Evolutionary conservation across 495 filamentous ascomycete genomes (phyloP), one percentile per base, ranked within the genome.

Genomic region (Penicillium samsonianum): DNA sequence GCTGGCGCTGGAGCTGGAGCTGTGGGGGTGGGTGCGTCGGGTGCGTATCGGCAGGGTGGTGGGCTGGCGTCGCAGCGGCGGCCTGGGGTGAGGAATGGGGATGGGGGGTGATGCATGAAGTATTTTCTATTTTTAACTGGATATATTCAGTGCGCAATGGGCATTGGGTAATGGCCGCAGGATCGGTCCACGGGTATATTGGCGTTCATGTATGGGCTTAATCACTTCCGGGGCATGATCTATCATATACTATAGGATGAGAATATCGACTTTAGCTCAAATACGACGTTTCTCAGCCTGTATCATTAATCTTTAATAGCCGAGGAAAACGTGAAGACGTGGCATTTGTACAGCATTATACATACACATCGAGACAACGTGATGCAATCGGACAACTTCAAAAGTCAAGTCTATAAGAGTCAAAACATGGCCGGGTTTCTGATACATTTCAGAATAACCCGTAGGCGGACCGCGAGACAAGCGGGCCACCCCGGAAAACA

Each of bases 301-400:
- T 4, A 46, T 46, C 44, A 37, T 14, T 12, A 12, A 37, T 19
- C 4, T 2, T 17, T 14, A 14, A 14, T 41, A 1, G 17, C n/a
- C 2, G 40, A 33, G 50, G 22, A 4, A 31, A 33, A n/a, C 38
- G 1, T 53, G 17, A 33, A n/a, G 8, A 44, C 4, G 35, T 53
- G 17, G 28, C 38, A 33, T 44, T 44, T 44, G 16, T 44, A 44
- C 51, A 53, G 20, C 19, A 43, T 53, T 23, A 43, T 41, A 52
- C 35, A 43, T 41, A 52, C 35, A 51, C 37, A 38, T 23, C 33
- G n/a, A 51, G 17, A 49, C 44, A 17, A 26, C 19, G 44, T 23
- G 26, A 50, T 33, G 30, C 19, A 23, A 22, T 30, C 45, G 4
- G 20, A 48, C 3, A 30, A n/a, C 45, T 11, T 12, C 26, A 33